Conservation (phyloP, 306 rosid genomes). For the Vicia faba region DNA sequence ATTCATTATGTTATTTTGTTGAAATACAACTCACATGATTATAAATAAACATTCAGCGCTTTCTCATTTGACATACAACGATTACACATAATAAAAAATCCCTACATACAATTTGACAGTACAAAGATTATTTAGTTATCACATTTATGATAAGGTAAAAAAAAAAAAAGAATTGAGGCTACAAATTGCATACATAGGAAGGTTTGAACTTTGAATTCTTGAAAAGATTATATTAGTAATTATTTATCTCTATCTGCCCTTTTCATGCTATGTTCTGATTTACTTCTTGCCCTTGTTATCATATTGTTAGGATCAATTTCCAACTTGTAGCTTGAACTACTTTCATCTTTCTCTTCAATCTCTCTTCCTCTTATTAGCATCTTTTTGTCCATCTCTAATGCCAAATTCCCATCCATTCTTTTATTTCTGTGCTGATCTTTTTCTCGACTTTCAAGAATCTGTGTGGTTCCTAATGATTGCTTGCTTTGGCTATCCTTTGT, state of each 20-base stretch:
- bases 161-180: slow-evolving; percentile 42
- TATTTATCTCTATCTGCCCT: slow-evolving; percentile 52
- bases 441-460: slow-evolving; percentile 38
- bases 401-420: slow-evolving; percentile 56
- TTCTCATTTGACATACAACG: too few species aligned
- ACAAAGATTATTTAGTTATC: slow-evolving; percentile 37
- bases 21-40: too few species aligned
- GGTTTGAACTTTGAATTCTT: slow-evolving; percentile 18
- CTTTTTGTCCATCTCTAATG: slow-evolving; percentile 52
- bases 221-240: slow-evolving; percentile 1
- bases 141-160: slow-evolving; percentile 40
- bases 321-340: slow-evolving; percentile 49
- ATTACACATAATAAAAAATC: too few species aligned
- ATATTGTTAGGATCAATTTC: slow-evolving; percentile 63
- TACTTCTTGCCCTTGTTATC: slow-evolving; percentile 59
- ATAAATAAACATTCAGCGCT: too few species aligned
- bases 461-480: slow-evolving; percentile 46
- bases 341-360: slow-evolving; percentile 51
- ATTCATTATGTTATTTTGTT: too few species aligned
- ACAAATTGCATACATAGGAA: slow-evolving; percentile 36
- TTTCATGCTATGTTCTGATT: slow-evolving; percentile 63
- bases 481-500: slow-evolving; percentile 50
- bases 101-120: slow-evolving; percentile 21
- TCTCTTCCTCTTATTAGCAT: slow-evolving; percentile 53
- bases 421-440: slow-evolving; percentile 46